Evolutionary conservation across 169 alveolate species (phyloP).

Genomic region (Babesia caballi): DNA sequence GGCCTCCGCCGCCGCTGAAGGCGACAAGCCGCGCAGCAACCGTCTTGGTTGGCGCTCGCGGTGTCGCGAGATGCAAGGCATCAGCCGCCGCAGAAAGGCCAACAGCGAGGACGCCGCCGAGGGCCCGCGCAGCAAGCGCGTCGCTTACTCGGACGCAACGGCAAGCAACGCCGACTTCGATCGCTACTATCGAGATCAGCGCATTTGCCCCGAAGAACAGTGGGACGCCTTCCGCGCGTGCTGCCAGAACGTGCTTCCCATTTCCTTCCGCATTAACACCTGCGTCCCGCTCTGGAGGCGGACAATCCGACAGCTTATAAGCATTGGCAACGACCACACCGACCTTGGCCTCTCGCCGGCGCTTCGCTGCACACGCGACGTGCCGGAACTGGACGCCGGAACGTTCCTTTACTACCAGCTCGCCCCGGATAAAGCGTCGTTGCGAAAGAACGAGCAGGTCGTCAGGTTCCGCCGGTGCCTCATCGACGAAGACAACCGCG

Average conservation of each 20-base stretch:
- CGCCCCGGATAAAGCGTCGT: conserved; percentile 44
- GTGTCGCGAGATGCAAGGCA: conserved; percentile 59
- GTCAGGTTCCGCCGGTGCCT: conserved; percentile 67
- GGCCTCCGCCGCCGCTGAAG: not conserved
- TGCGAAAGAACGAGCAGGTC: conserved; percentile 66
- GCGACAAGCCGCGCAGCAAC: not conserved
- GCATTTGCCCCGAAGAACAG: conserved; percentile 62
- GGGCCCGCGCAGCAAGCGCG: conserved; percentile 44
- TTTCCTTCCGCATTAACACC: conserved; percentile 67
- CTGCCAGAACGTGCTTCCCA: conserved; percentile 62
- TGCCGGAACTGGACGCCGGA: not conserved
- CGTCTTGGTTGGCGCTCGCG: conserved; percentile 52
- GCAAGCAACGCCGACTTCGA: conserved; percentile 52
- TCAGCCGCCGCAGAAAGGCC: conserved; percentile 39
- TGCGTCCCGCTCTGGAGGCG: conserved; percentile 31
- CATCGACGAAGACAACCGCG: conserved; percentile 86
- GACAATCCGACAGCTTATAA: conserved; percentile 17
- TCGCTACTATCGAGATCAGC: conserved; percentile 65
- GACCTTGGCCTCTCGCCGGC: conserved; percentile 6
- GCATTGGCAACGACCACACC: not conserved
- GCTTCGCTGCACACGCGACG: not conserved
- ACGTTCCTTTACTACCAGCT: conserved; percentile 34
- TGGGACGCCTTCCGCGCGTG: conserved; percentile 67
- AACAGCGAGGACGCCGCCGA: conserved; percentile 19
- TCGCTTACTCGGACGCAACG: conserved; percentile 18